Evolutionary conservation across 371 early-diverging fungal species (phyloP), one percentile per base, ranked within the genome.

Genomic region (Mortierella sp.): DNA sequence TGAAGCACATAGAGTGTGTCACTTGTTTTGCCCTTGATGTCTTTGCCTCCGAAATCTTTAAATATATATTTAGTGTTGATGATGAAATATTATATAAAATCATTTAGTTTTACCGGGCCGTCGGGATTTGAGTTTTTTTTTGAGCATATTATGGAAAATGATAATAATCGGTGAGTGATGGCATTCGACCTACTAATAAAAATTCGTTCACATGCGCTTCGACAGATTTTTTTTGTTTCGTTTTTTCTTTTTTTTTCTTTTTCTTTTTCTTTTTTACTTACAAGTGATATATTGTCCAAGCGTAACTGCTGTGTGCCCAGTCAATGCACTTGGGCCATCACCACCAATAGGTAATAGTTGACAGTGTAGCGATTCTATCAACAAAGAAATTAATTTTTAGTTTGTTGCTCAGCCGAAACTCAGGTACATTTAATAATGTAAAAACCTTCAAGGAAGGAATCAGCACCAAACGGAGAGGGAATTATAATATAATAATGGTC

Each of bases 41-140:
- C 82, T 48, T 83, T 83, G 64, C 80, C 74, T 48, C 85, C 79
- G 70, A 82, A 80, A 47, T 70, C 75, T 80, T 58, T 63, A 21
- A 52, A 66, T 53, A 38, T 65, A 65, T 72, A 47, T 3, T 48
- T 13, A 48, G 16, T 11, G 16, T 48, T 48, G 48, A 28, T 28
- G 28, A 28, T 28, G 28, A 28, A 1, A 28, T 28, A 28, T 28
- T 28, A 28, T 28, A 1, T 19, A 48, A 16, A 13, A 48, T 48
- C 48, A 48, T 16, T 48, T 48, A 40, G 8, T n/a, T 19, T 59
- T 3, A 19, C 38, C n/a, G 59, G 24, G 6, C 48, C 19, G 55
- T 21, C 22, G 55, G 24, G 22, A 55, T 55, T 55, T 8, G 28
- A 21, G 19, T 43, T 9, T 43, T 9, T 43, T 48, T 19, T 41